Evolutionary conservation across 2,329 filamentous ascomycete species (phyloP).

Genomic region (Sarocladium oryzae): DNA sequence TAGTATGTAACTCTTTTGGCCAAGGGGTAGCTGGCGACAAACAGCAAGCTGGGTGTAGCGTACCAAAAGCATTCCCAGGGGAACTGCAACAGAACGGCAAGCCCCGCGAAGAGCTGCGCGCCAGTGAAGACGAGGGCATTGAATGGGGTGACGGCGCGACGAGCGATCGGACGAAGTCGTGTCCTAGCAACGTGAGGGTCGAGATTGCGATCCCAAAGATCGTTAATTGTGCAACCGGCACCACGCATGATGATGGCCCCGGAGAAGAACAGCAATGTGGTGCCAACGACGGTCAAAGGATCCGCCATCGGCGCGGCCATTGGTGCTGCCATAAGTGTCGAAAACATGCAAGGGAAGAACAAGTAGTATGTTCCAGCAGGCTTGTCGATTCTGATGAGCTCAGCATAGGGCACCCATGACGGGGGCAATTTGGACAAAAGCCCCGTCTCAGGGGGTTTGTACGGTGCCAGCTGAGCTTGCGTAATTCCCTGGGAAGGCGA

Average conservation of each 20-base stretch:
- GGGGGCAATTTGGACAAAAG: conserved; percentile 62
- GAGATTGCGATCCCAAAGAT: conserved; percentile 83
- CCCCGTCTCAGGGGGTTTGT: conserved; percentile 64
- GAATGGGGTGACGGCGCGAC: conserved; percentile 66
- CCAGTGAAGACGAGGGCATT: conserved; percentile 70
- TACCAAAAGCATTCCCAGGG: conserved; percentile 69
- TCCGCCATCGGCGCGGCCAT: conserved; percentile 55
- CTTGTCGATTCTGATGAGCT: conserved; percentile 75
- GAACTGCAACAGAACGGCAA: conserved; percentile 71
- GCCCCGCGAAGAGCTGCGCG: conserved; percentile 63
- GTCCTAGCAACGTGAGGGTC: conserved; percentile 75
- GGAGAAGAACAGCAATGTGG: conserved; percentile 62
- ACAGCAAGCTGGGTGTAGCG: conserved; percentile 64
- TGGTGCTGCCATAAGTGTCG: conserved; percentile 71
- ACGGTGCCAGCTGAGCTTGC: conserved; percentile 28
- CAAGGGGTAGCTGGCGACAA: conserved; percentile 73
- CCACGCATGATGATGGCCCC: conserved; percentile 82
- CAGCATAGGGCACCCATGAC: conserved; percentile 72
- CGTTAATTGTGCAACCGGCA: conserved; percentile 83
- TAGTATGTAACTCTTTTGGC: conserved; percentile 85
- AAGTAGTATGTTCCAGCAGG: conserved; percentile 79
- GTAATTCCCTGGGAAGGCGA: background rate
- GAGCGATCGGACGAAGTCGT: conserved; percentile 71
- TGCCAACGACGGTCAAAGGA: conserved; percentile 56
- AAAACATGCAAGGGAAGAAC: conserved; percentile 80